Base-by-base conservation (phyloP, 805 yeast species). In the Myxozyma monticola region DNA sequence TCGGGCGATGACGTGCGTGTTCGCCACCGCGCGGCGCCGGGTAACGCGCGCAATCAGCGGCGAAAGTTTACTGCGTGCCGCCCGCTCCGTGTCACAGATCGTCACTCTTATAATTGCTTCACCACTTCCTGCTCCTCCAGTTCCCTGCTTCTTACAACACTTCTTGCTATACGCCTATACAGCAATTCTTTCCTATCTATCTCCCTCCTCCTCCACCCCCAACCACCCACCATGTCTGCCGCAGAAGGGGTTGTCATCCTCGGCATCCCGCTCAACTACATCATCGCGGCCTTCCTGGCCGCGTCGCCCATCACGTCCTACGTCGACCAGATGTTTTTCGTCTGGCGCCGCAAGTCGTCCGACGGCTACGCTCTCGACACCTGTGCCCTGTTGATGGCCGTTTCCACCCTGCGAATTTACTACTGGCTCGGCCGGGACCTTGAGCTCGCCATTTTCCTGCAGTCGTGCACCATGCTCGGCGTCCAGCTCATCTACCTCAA, bases 321-420 rank as follows among this genome's bases (percentile, higher is more conserved):
- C 64, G 95, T 96, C 2, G 79, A 93, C 14, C 88, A 96, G 0
- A 78, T 89, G 30, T 72, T 79, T 40, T 75, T 85, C 56, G 88
- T 89, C 12, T 76, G 80, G 60, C 71, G 75, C 40, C 76, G 78
- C 29, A 72, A 81, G 63, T 76, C 89, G 0, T 78, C 91, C 1
- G 73, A 78, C 20, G 97, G 96, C 20, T 88, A 89, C 63, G 85
- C 95, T 4, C 73, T 88, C n/a, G 97, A 90, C 68, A 86, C 90
- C 9, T 90, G 96, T 68, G 90, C 88, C 5, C 87, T 96, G 5
- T 88, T 90, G 96, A 65, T 89, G 54, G 74, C 88, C 56, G 83
- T 96, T 0, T 78, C 88, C 36, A 78, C 81, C 4, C 69, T 88
- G 39, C 74, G 95, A 57, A 82, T 89, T 24, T 79, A 81, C 48